Percentiles rank a stretch among this genome's conserved stretches.
Evolutionary conservation across 208 protist genomes (phyloP).

Genomic region (Porcisia hertigi): DNA sequence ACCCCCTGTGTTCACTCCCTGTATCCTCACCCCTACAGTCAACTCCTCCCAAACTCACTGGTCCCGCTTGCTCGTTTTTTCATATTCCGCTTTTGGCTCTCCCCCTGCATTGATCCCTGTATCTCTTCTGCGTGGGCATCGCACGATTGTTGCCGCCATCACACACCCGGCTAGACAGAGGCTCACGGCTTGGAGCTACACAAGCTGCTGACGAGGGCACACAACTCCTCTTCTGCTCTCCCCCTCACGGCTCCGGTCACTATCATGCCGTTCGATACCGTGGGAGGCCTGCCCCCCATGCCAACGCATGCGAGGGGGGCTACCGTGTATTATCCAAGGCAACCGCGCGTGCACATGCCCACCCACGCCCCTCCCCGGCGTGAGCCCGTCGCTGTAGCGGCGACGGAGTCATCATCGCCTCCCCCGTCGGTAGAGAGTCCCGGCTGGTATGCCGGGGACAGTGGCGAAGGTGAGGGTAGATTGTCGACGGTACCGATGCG

Average conservation of each 20-base stretch:
- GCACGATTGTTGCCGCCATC: background rate
- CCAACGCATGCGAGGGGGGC: slow-evolving; percentile 11
- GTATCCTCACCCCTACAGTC: background rate
- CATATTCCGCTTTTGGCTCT: background rate
- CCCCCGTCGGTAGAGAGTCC: background rate
- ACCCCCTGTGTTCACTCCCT: background rate
- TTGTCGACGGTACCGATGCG: background rate
- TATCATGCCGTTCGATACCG: slow-evolving; percentile 23
- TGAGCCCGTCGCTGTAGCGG: background rate
- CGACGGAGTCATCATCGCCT: background rate
- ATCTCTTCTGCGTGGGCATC: background rate
- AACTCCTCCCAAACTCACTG: background rate
- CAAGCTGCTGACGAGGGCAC: no score
- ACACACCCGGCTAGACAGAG: background rate
- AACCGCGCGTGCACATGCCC: background rate
- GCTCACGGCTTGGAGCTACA: background rate
- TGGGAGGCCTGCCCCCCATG: slow-evolving; percentile 24
- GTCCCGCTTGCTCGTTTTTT: background rate
- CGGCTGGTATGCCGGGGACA: background rate
- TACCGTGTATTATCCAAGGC: slow-evolving; percentile 27
- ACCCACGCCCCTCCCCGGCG: background rate
- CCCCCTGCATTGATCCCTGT: background rate
- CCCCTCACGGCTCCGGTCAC: background rate
- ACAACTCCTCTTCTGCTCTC: background rate
- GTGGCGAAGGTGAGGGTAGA: background rate